These are phyloP conservation scores for Serpula lacrymans DNA, from an alignment of 768 basidiomycete genomes.

Conservation along the genomic window DNA sequence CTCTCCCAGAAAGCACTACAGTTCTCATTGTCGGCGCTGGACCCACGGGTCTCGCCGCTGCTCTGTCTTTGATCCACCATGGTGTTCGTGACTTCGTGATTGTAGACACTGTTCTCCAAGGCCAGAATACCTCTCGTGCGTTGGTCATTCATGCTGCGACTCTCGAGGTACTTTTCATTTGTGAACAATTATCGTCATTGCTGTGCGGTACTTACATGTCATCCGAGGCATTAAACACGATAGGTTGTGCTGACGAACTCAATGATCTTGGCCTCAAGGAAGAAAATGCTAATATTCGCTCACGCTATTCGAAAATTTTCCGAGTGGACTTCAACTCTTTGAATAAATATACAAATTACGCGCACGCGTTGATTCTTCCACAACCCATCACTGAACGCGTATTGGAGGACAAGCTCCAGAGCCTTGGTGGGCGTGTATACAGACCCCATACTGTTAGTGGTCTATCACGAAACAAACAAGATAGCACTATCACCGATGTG, in stretches of 20 bases:
- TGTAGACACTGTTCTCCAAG: conserved; percentile 30
- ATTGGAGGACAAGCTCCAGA: conserved; percentile 31
- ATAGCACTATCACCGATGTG: conserved; percentile 33
- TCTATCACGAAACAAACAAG: conserved; percentile 27
- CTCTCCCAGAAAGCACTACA: conserved; percentile 34
- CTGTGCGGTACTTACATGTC: too few species aligned
- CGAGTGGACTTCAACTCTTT: conserved; percentile 32
- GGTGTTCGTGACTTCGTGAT: conserved; percentile 35
- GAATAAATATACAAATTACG: conserved; percentile 38
- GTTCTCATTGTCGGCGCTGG: conserved; percentile 51
- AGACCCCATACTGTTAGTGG: conserved; percentile 39
- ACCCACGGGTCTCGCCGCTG: conserved; percentile 38
- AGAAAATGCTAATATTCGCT: conserved; percentile 21
- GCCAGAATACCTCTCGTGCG: conserved; percentile 35
- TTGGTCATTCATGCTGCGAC: conserved; percentile 45
- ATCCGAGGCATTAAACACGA: conserved; percentile 48
- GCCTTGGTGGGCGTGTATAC: conserved; percentile 29
- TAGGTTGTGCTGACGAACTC: conserved; percentile 39
- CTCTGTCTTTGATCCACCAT: conserved; percentile 36
- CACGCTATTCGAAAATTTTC: conserved; percentile 26
- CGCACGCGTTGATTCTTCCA: conserved; percentile 39
- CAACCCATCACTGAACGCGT: conserved; percentile 43
- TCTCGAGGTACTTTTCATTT: conserved; percentile 39
- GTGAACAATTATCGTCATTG: too few species aligned
- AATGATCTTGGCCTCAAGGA: conserved; percentile 34